Percentiles rank a stretch among this genome's conserved stretches.
These are phyloP conservation scores for Fusarium tupiense DNA, from an alignment of 2,329 filamentous ascomycete species.

Conservation along the genomic window DNA sequence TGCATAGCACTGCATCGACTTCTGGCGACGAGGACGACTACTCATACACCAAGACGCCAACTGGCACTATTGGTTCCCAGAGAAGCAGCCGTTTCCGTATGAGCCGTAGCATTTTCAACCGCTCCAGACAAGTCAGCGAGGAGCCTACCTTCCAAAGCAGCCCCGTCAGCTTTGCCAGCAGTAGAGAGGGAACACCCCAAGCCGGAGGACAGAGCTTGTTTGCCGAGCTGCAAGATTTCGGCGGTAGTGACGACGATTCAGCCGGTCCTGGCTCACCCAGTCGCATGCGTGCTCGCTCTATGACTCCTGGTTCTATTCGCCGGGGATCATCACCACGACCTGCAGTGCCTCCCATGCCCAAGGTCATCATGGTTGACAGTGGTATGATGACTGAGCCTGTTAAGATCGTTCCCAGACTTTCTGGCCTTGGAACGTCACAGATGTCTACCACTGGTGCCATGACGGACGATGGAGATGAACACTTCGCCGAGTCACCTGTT, in stretches of 20 bases:
- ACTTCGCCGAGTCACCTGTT: constrained; percentile 36
- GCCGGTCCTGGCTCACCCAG: constrained; percentile 65
- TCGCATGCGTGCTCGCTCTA: constrained; percentile 57
- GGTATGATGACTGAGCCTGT: constrained; percentile 70
- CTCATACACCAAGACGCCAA: constrained; percentile 68
- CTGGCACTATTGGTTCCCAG: constrained; percentile 66
- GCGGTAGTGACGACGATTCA: constrained; percentile 78
- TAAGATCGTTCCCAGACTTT: constrained; percentile 45
- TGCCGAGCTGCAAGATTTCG: constrained; percentile 86
- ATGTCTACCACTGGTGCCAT: constrained; percentile 13
- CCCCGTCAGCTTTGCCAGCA: constrained; percentile 64
- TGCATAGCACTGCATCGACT: constrained; percentile 88
- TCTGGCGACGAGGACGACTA: constrained; percentile 78
- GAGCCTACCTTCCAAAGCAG: constrained; percentile 68
- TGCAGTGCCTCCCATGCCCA: constrained; percentile 60
- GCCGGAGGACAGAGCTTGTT: constrained; percentile 79
- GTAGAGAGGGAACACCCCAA: constrained; percentile 61
- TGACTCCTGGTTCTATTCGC: constrained; percentile 60
- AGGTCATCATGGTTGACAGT: constrained; percentile 67
- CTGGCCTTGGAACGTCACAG: constrained; percentile 11
- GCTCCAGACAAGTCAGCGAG: constrained; percentile 69
- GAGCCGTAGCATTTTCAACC: constrained; percentile 68
- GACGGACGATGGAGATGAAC: constrained; percentile 27
- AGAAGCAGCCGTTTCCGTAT: constrained; percentile 76
- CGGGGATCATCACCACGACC: constrained; percentile 58